phyloP scores from a whole-genome alignment of 164 flowering plant species.

The Piper betle region DNA sequence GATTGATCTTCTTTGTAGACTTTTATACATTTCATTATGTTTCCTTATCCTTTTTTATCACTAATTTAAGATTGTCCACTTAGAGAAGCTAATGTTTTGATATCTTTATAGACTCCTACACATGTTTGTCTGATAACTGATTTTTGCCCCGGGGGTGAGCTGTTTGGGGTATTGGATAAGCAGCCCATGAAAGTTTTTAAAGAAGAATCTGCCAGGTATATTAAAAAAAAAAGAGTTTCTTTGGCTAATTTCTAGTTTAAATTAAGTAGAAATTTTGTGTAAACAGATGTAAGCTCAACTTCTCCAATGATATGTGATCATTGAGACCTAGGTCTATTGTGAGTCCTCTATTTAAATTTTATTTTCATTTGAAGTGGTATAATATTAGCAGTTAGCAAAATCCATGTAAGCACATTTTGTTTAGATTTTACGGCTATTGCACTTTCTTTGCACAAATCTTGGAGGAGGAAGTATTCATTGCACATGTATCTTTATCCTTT shows the following conservation, averaged over 20 bases:
- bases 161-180: conserved; percentile 84
- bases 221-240: background rate
- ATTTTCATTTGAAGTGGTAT: no score
- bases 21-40: background rate
- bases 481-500: no score
- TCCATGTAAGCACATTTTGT: no score
- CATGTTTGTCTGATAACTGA: conserved; percentile 99
- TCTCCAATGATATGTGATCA: no score
- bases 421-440: no score
- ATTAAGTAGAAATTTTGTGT: background rate
- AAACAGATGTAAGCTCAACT: no score
- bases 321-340: no score
- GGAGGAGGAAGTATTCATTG: no score
- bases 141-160: conserved; percentile 91
- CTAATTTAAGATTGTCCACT: background rate
- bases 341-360: no score
- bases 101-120: conserved; percentile 63
- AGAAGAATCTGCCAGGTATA: conserved; percentile 88
- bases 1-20: background rate
- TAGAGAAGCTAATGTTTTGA: background rate
- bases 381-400: no score
- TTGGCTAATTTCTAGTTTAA: no score
- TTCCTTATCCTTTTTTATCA: background rate
- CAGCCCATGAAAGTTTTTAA: conserved; percentile 86
- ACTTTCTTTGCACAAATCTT: no score